Evolutionary conservation across 768 basidiomycete genomes (phyloP).

Genomic region (Pilatotrama ljubarskyi): DNA sequence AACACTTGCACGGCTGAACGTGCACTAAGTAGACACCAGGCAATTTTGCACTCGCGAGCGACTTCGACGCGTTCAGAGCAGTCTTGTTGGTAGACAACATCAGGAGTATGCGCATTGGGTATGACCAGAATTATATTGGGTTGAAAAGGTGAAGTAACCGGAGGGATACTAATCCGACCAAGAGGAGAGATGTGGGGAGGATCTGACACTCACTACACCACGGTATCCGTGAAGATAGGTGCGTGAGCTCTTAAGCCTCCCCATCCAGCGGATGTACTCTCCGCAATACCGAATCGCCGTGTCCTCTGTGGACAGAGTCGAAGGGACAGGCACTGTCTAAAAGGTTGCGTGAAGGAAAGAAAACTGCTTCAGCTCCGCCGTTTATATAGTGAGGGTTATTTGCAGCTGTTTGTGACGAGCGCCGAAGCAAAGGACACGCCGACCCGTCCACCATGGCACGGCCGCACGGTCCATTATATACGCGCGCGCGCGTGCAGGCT

Average conservation of each 20-base stretch:
- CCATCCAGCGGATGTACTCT: slow-evolving; percentile 47
- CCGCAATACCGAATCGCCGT: slow-evolving; percentile 73
- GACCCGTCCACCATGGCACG: neutral
- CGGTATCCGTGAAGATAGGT: slow-evolving; percentile 31
- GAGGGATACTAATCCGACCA: too few relatives aligned
- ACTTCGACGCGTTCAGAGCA: too few relatives aligned
- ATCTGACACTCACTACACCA: slow-evolving; percentile 60
- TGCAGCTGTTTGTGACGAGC: slow-evolving; percentile 17
- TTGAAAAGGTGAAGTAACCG: too few relatives aligned
- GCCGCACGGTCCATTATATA: too few relatives aligned
- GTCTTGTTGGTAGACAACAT: too few relatives aligned
- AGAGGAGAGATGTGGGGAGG: slow-evolving; percentile 52
- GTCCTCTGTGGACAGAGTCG: slow-evolving; percentile 41
- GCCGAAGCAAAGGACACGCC: neutral
- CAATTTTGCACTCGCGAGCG: too few relatives aligned
- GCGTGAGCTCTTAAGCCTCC: slow-evolving; percentile 62
- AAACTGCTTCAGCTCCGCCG: neutral
- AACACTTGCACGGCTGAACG: too few relatives aligned
- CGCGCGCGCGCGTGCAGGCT: too few relatives aligned
- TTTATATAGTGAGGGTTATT: slow-evolving; percentile 23
- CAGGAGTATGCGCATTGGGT: too few relatives aligned
- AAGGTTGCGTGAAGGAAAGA: slow-evolving; percentile 50
- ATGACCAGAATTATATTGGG: too few relatives aligned
- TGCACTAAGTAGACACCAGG: too few relatives aligned
- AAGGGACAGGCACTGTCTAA: slow-evolving; percentile 73